Percentiles rank a stretch among this genome's conserved stretches.
phyloP scores from a whole-genome alignment of 108 stramenopile genomes.

The Mediolabrus comicus region DNA sequence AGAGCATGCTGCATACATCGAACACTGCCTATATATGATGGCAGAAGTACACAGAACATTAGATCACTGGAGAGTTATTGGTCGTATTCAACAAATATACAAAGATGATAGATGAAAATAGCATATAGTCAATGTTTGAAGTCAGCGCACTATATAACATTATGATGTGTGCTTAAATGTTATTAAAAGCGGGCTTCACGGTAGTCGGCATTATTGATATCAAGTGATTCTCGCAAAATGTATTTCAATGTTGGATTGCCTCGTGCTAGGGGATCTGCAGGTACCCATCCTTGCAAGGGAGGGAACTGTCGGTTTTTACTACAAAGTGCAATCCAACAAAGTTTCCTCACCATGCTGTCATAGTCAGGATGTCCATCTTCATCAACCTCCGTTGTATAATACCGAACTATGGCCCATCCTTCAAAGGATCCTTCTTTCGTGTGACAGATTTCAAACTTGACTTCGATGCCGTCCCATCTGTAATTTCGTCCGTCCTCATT shows the following conservation, averaged over 20 bases:
- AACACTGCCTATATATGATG: neutral
- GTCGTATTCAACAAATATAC: constrained; percentile 7
- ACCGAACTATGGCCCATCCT: neutral
- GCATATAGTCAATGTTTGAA: too few relatives aligned
- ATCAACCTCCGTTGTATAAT: neutral
- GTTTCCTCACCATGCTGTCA: neutral
- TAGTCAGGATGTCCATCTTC: neutral
- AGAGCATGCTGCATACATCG: constrained; percentile 15
- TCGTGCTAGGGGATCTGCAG: neutral
- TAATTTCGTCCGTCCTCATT: neutral
- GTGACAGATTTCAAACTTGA: neutral
- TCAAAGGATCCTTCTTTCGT: neutral
- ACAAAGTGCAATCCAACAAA: neutral
- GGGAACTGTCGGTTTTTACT: neutral
- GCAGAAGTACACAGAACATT: neutral
- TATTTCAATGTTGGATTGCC: neutral
- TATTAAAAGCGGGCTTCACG: too few relatives aligned
- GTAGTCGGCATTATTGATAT: too few relatives aligned
- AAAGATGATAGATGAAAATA: too few relatives aligned
- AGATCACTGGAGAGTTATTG: constrained; percentile 12
- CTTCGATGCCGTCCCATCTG: neutral
- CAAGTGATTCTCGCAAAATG: neutral
- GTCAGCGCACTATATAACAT: too few relatives aligned
- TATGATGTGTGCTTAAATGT: too few relatives aligned
- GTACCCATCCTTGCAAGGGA: neutral